Conservation (phyloP, 176 grass and related monocot genomes). For the Ensete glaucum region DNA sequence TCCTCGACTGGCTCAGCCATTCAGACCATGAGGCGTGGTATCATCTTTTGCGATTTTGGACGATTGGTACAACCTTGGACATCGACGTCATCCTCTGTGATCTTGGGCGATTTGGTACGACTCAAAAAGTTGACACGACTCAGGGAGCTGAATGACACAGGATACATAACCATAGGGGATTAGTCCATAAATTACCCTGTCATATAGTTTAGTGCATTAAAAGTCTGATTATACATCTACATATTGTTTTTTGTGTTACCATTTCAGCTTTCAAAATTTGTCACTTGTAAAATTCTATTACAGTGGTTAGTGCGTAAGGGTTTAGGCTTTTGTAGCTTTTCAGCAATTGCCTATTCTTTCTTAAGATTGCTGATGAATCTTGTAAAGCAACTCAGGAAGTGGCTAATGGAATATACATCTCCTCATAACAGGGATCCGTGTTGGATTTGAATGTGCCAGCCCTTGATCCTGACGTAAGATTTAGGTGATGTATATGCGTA, state of each 20-base stretch:
- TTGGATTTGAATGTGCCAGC: constrained; percentile 57
- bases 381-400: neutral
- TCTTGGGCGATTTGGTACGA: too few relatives aligned
- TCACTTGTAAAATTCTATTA: neutral
- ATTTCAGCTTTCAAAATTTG: neutral
- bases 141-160: too few relatives aligned
- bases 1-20: too few relatives aligned
- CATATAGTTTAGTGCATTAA: too few relatives aligned
- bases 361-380: neutral
- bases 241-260: neutral
- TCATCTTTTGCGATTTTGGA: too few relatives aligned
- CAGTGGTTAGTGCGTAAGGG: neutral
- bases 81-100: too few relatives aligned
- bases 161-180: too few relatives aligned
- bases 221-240: neutral
- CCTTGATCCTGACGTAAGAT: constrained; percentile 74
- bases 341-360: neutral
- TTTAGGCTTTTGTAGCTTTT: neutral
- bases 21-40: too few relatives aligned
- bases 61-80: too few relatives aligned
- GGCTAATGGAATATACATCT: neutral
- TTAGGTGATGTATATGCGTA: constrained; percentile 1
- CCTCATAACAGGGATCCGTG: constrained; percentile 42
- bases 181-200: too few relatives aligned
- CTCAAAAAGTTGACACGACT: too few relatives aligned